Conservation (phyloP, 305 asterid species). For the Fraxinus baroniana region DNA sequence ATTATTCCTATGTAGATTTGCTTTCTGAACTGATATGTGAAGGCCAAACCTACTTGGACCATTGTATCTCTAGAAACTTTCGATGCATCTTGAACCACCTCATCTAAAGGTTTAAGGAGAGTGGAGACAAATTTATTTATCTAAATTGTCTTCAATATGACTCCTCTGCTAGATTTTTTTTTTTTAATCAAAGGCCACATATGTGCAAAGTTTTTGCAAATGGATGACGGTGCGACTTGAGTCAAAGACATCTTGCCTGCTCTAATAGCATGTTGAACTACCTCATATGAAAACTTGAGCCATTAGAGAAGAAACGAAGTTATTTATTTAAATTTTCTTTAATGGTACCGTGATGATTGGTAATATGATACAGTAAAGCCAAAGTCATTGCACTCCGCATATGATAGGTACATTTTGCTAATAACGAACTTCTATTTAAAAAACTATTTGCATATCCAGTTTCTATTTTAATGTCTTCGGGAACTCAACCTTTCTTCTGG, state of each 20-base stretch:
- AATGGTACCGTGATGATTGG: neutral
- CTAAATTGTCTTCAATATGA: neutral
- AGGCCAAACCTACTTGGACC: neutral
- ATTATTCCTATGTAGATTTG: neutral
- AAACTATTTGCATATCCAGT: neutral
- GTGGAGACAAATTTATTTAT: neutral
- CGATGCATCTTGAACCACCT: neutral
- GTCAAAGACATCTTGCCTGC: neutral
- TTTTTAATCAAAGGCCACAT: neutral
- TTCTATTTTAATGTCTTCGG: neutral
- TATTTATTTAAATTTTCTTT: neutral
- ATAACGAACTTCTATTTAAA: neutral
- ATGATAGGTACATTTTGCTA: neutral
- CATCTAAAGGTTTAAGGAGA: neutral
- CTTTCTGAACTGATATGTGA: neutral
- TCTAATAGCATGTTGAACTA: neutral
- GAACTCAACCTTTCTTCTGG: slow-evolving; percentile 17
- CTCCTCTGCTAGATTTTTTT: neutral
- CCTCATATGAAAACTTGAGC: neutral
- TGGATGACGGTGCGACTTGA: neutral
- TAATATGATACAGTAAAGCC: neutral
- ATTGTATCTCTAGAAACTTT: neutral
- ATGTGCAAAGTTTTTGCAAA: neutral
- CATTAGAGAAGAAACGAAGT: neutral
- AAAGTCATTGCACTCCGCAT: neutral